phyloP scores from a whole-genome alignment of 2,329 filamentous ascomycete genomes.

The Daldinia eschscholtzii region DNA sequence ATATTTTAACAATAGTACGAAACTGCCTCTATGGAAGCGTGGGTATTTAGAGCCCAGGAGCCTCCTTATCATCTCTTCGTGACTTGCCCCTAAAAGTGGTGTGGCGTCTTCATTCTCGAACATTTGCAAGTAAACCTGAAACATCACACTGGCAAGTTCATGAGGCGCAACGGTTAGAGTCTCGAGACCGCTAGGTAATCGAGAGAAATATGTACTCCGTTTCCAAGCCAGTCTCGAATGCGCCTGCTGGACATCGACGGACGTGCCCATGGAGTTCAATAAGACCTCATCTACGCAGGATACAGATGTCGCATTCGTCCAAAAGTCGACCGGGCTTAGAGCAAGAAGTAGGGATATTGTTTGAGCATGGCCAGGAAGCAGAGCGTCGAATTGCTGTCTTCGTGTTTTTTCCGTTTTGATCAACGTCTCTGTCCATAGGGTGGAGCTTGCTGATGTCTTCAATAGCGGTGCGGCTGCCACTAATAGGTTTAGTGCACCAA shows the following conservation, averaged over 20 bases:
- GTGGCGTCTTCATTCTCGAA: slow-evolving; percentile 57
- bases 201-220: slow-evolving; percentile 36
- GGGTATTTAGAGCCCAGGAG: slow-evolving; percentile 43
- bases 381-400: slow-evolving; percentile 53
- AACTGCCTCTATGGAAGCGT: slow-evolving; percentile 56
- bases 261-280: slow-evolving; percentile 42
- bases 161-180: slow-evolving; percentile 53
- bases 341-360: slow-evolving; percentile 65
- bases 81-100: slow-evolving; percentile 25
- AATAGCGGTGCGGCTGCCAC: slow-evolving; percentile 63
- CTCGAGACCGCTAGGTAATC: slow-evolving; percentile 32
- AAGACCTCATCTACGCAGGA: slow-evolving; percentile 58
- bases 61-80: slow-evolving; percentile 23
- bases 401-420: slow-evolving; percentile 51
- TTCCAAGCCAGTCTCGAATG: slow-evolving; percentile 52
- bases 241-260: slow-evolving; percentile 25
- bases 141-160: slow-evolving; percentile 56
- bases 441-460: slow-evolving; percentile 57
- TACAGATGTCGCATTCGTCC: slow-evolving; percentile 61
- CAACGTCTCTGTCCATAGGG: slow-evolving; percentile 63
- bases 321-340: slow-evolving; percentile 62
- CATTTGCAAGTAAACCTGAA: slow-evolving; percentile 60
- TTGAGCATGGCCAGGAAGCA: slow-evolving; percentile 62
- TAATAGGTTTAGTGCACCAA: slow-evolving; percentile 61
- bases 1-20: slow-evolving; percentile 56